phyloP scores from a whole-genome alignment of 2,329 filamentous ascomycete species.

The Fusarium metavorans region DNA sequence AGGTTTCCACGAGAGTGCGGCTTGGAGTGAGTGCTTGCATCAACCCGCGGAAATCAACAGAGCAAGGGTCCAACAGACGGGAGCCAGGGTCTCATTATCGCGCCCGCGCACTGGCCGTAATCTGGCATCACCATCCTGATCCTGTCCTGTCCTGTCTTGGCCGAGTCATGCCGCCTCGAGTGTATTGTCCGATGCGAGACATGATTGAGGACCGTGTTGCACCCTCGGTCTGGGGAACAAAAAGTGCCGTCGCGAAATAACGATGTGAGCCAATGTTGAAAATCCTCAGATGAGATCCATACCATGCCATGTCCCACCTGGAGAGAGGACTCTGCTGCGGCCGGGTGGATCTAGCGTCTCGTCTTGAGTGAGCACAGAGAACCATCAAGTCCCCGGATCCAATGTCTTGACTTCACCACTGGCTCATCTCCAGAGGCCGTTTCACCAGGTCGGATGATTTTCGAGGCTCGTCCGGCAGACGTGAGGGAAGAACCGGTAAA shows the following conservation, averaged over 20 bases:
- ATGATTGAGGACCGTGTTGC: slow-evolving; percentile 25
- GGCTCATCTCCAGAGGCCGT: slow-evolving; percentile 9
- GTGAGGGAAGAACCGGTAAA: slow-evolving; percentile 21
- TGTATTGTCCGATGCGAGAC: slow-evolving; percentile 32
- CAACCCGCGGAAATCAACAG: slow-evolving; percentile 10
- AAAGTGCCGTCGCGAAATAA: slow-evolving; percentile 10
- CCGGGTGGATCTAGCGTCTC: slow-evolving; percentile 23
- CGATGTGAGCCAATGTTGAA: slow-evolving; percentile 16
- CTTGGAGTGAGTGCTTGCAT: neutral
- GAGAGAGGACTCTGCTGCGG: slow-evolving; percentile 16
- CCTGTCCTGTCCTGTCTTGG: slow-evolving; percentile 14
- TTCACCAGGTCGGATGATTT: slow-evolving; percentile 22
- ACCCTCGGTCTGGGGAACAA: slow-evolving; percentile 39
- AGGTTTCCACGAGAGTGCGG: neutral
- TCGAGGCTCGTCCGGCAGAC: slow-evolving; percentile 8
- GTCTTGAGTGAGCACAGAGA: slow-evolving; percentile 15
- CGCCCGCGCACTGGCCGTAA: slow-evolving; percentile 33
- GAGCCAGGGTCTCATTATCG: slow-evolving; percentile 31
- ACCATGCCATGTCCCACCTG: slow-evolving; percentile 29
- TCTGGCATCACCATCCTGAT: slow-evolving; percentile 19
- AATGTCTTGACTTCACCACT: slow-evolving; percentile 7
- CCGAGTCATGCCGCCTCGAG: slow-evolving; percentile 36
- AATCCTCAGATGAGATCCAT: slow-evolving; percentile 26
- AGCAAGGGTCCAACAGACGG: slow-evolving; percentile 21
- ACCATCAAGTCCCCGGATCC: slow-evolving; percentile 3